phyloP scores from a whole-genome alignment of 1,284 basidiomycete genomes.

The Trichosporon sp. region DNA sequence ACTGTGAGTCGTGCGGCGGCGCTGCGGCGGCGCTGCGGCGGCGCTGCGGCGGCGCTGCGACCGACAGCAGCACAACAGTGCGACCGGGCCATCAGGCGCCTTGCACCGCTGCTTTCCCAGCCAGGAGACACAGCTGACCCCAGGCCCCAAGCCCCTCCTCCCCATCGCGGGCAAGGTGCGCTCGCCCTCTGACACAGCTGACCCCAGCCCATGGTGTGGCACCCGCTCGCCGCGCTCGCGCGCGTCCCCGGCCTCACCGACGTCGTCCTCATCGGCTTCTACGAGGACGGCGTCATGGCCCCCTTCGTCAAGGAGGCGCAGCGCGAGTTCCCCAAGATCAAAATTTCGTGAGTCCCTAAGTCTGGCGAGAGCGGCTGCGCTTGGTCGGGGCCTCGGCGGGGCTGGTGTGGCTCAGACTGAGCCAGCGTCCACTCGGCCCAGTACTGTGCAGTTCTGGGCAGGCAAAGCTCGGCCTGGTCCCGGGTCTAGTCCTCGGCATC shows the following conservation, averaged over 20 bases:
- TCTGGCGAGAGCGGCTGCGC: constrained; percentile 9
- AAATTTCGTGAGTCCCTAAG: constrained; percentile 42
- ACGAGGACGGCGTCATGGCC: constrained; percentile 53
- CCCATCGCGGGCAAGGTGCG: constrained; percentile 52
- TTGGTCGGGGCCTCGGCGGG: too few species aligned
- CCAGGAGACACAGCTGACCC: too few species aligned
- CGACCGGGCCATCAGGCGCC: too few species aligned
- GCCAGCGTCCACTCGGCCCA: too few species aligned
- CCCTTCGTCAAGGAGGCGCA: constrained; percentile 52
- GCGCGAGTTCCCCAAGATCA: constrained; percentile 53
- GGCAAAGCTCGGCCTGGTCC: too few species aligned
- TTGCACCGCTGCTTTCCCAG: too few species aligned
- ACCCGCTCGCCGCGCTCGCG: constrained; percentile 52
- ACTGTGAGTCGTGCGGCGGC: constrained; percentile 44
- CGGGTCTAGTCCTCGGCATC: too few species aligned
- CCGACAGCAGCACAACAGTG: too few species aligned
- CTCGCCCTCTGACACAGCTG: not conserved
- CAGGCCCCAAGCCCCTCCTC: constrained; percentile 52
- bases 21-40: too few species aligned
- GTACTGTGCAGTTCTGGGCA: too few species aligned
- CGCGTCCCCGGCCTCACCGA: constrained; percentile 52
- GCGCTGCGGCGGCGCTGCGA: too few species aligned
- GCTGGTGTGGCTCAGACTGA: too few species aligned
- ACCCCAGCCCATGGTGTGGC: constrained; percentile 53
- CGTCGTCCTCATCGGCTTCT: constrained; percentile 54